Base-by-base conservation (phyloP, 2,329 filamentous ascomycete genomes). In the Nothomitra cinnamomea region DNA sequence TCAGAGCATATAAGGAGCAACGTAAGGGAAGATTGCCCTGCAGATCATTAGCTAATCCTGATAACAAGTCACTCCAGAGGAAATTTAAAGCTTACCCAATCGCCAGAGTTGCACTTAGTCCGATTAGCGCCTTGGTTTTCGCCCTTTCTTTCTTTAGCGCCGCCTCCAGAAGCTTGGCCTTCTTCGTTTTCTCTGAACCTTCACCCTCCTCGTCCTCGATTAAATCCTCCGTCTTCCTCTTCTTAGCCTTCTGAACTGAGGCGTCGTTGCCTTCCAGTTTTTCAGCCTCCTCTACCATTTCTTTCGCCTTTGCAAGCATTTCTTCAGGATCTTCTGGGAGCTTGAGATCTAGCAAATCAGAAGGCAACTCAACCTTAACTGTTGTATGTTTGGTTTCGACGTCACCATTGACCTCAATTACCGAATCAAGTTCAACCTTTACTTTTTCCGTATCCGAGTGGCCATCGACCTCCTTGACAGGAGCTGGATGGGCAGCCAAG, bases 71-170 rank as follows among this genome's bases (percentile, higher is more conserved):
- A 35, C 5, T 21, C 21, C 42, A 22, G 25, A 13, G 32, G 36
- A 41, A 15, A 2, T 13, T 25, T 13, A 49, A 28, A 54, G 83
- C 88, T 72, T 78, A 96, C 92, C 89, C 89, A 67, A 95, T 77
- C 55, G 86, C 87, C 65, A 95, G 76, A 48, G 87, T 92, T 55
- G 87, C 87, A 57, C 83, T 86, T 53, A 96, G 78, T 55, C 92
- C 90, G 58, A 94, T 76, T 57, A 95, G 72, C 48, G 92, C 87
- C 64, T 88, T 80, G 67, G 82, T 87, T 69, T 87, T 83, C 59
- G 95, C 87, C 63, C 82, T 85, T 69, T 94, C 84, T 70, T 87
- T 89, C 67, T 83, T 83, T 60, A 94, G 67, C 67, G 92, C 83
- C 45, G 85, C 78, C 65, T 92, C 85, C 1, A 87, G 64, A 13